Base-by-base conservation (phyloP, 73 alveolate species). In the Breviolum minutum region DNA sequence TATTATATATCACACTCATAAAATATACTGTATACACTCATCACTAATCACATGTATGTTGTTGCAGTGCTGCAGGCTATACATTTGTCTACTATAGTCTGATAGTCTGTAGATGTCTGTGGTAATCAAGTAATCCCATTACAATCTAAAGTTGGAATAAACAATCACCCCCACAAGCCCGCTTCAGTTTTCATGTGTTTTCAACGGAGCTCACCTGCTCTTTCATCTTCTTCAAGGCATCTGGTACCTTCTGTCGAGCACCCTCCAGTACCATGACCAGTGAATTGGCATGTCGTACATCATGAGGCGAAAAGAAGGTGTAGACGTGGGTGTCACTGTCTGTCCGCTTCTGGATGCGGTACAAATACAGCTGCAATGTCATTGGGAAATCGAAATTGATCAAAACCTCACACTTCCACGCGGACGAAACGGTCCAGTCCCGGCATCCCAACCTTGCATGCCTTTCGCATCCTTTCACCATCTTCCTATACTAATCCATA, bases 281-380 rank as follows among this genome's bases (percentile, higher is more conserved):
- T 63, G 96, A 89, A 19, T 69, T 48, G 54, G 96, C 86, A 26
- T 89, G 96, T 61, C 96, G 64, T 62, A 89, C 96, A 22, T 89
- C 96, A 79, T 89, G 86, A 8, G 96, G 96, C 63, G 96, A 89
- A 87, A 89, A 89, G 87, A 89, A 89, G 96, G 96, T 89, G 87
- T 89, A 89, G 87, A 89, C 96, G 79, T 89, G 96, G 54, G 96
- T 89, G 14, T 48, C 86, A n/a, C 96, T 90, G 96, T 90, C 96
- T 70, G 96, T 48, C 32, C 96, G 96, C 82, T 90, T 90, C 87
- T 90, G 96, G 68, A 90, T 90, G 63, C 96, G 96, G 87, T 90
- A 90, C 32, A 90, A 73, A 74, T 90, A 90, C 8, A 90, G 96
- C 87, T 68, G 82, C 85, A 87, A 68, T 27, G 96, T 90, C 96